Evolutionary conservation across 106 monocot species (phyloP).

Genomic region (Phalaenopsis aphrodite): DNA sequence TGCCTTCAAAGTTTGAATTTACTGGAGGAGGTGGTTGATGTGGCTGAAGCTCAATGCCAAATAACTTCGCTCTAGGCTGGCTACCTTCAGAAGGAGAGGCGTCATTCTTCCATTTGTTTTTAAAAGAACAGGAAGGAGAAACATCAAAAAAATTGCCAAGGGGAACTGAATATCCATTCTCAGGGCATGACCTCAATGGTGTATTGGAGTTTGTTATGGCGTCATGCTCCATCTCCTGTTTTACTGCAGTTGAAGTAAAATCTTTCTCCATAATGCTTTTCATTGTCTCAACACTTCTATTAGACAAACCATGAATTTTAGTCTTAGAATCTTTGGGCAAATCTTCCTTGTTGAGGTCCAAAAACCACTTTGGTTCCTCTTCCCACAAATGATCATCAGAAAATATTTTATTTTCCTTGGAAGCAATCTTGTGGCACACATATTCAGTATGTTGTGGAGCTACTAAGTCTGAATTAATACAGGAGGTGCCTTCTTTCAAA

Average conservation of each 20-base stretch:
- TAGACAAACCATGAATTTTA: neutral
- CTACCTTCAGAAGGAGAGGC: conserved; percentile 31
- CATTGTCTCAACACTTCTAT: neutral
- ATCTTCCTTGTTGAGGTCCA: conserved; percentile 21
- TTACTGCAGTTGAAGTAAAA: neutral
- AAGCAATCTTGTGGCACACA: neutral
- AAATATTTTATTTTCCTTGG: conserved; percentile 1
- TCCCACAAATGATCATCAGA: neutral
- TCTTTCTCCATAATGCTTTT: neutral
- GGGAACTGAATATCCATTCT: conserved; percentile 18
- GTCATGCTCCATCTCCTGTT: conserved; percentile 17
- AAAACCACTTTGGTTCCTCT: conserved; percentile 1
- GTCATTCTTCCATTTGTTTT: conserved; percentile 14
- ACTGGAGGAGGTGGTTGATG: conserved; percentile 7
- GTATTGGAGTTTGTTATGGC: neutral
- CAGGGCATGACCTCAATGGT: conserved; percentile 15
- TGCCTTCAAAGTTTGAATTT: conserved; percentile 10
- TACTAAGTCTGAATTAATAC: neutral
- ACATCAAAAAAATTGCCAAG: conserved; percentile 15
- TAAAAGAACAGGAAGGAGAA: conserved; percentile 1
- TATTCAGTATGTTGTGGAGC: neutral
- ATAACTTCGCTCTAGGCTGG: conserved; percentile 32
- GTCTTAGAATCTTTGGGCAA: conserved; percentile 12
- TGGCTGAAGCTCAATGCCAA: conserved; percentile 42
- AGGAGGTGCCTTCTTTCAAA: neutral